Evolutionary conservation across 2,329 filamentous ascomycete species (phyloP), one percentile per base, ranked within the genome.

Genomic region (Aspergillus alliaceus): DNA sequence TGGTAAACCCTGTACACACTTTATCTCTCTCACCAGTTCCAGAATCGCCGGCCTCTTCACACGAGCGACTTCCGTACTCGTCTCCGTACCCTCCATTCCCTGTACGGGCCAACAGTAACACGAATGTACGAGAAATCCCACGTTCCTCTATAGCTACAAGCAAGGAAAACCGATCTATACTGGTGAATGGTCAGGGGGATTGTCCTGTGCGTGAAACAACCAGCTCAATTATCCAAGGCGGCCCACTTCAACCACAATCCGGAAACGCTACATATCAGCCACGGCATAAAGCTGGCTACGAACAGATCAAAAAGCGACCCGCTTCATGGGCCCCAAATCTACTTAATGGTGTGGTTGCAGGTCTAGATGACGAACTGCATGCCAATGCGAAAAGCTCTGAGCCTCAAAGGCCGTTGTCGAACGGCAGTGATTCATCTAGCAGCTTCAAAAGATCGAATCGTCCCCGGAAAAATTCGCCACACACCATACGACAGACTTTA

Each of bases 401-500:
- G 20, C 72, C 85, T 8, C 76, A 78, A 56, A 82, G 87, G 2
- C 82, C 78, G 9, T 80, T 77, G 18, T 90, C 87, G 0, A 85
- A 86, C 63, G 87, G 84, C 27, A 91, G 88, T 66, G 87, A 90
- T 64, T 80, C 78, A 3, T 76, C 77, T 44, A 96, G 90, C 75
- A 96, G 91, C 70, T 96, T 96, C 77, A 89, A 85, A 68, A 87
- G 90, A 27, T 75, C 79, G 42, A 82, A 84, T 59, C 76, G 82
- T 35, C 70, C 77, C 6, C 74, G 75, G 39, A 74, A 80, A 42
- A 80, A 80, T 0, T 77, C 78, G 4, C 68, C 75, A 24, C 83
- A 86, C 53, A 82, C 79, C 1, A 90, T 96, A 80, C 87, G 87
- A 56, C 83, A 80, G 51, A 91, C 90, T 1, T 90, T 96, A 90